A percentile compares a stretch with the other conserved stretches of the same genome.
phyloP scores from a whole-genome alignment of 2,329 filamentous ascomycete species.

The Ilyonectria robusta region DNA sequence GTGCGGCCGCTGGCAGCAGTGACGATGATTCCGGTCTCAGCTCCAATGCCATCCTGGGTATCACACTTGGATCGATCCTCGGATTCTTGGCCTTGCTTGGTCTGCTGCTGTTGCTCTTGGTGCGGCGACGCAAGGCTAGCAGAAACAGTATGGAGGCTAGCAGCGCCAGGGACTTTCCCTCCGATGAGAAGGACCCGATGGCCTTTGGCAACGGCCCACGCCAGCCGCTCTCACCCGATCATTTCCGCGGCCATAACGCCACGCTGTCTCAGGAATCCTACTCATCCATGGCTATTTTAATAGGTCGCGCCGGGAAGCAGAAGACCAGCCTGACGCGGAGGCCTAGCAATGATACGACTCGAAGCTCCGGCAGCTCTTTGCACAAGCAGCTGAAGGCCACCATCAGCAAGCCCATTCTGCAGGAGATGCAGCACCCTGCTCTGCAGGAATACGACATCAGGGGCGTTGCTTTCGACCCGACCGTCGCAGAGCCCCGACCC shows the following conservation, averaged over 20 bases:
- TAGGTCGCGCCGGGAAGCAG: conserved; percentile 71
- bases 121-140: conserved; percentile 65
- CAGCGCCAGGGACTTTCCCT: conserved; percentile 59
- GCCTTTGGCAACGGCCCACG: conserved; percentile 62
- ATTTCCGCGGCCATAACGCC: conserved; percentile 66
- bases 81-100: no score
- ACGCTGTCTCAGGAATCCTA: conserved; percentile 70
- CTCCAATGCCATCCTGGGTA: no score
- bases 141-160: conserved; percentile 58
- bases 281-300: conserved; percentile 75
- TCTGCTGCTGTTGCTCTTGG: no score
- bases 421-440: conserved; percentile 53
- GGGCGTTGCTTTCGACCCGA: conserved; percentile 57
- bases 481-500: conserved; percentile 54
- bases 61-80: no score
- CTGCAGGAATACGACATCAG: conserved; percentile 58
- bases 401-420: conserved; percentile 73
- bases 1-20: conserved; percentile 47
- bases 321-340: conserved; percentile 64
- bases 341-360: conserved; percentile 68
- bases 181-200: conserved; percentile 71
- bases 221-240: conserved; percentile 51
- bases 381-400: conserved; percentile 75
- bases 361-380: conserved; percentile 67
- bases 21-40: no score